Conservation (phyloP, 345 rosid species). For the Eucalyptus rudis region DNA sequence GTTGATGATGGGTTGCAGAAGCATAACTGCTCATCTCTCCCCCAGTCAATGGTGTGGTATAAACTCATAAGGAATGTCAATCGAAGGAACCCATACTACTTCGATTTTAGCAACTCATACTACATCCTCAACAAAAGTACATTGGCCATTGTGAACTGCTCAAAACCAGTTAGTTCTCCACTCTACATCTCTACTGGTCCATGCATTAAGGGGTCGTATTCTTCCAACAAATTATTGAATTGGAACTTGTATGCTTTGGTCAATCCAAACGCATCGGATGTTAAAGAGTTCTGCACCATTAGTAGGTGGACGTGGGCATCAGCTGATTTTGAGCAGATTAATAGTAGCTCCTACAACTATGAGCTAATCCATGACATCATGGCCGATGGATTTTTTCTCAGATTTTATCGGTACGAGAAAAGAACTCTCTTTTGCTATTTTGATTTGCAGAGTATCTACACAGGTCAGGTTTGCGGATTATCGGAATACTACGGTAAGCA, state of each 20-base stretch:
- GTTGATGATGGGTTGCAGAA: not conserved
- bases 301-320: not conserved
- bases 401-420: too few species aligned
- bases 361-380: not conserved
- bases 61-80: too few species aligned
- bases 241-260: not conserved
- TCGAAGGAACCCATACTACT: too few species aligned
- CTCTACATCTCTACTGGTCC: not conserved
- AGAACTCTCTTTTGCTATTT: not conserved
- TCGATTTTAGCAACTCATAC: too few species aligned
- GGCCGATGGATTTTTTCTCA: not conserved
- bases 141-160: not conserved
- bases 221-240: not conserved
- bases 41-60: too few species aligned
- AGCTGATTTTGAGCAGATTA: accelerated
- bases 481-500: accelerated
- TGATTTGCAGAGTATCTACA: not conserved
- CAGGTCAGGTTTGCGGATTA: accelerated
- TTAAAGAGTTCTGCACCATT: not conserved
- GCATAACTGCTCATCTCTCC: not conserved
- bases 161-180: not conserved
- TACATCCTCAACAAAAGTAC: too few species aligned
- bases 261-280: accelerated
- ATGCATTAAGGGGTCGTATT: not conserved
- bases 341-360: not conserved